Conservation (phyloP, 192 early-diverging fungal species). For the Linnemannia hyalina region DNA sequence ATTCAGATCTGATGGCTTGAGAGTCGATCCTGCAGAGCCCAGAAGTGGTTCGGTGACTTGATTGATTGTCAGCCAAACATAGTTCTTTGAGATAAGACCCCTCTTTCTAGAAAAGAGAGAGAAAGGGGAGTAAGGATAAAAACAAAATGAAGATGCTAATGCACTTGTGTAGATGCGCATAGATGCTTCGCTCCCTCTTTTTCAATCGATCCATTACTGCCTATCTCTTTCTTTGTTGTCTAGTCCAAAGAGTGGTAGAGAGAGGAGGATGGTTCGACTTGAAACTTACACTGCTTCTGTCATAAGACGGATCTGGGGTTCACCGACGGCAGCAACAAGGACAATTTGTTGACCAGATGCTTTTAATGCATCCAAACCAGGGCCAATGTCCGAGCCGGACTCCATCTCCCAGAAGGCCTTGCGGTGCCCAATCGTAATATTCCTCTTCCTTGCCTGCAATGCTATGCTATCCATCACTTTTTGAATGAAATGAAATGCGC, state of each 20-base stretch:
- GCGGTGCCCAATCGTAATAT: conserved; percentile 53
- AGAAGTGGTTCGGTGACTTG: conserved; percentile 51
- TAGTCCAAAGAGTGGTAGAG: neutral
- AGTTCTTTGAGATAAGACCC: conserved; percentile 50
- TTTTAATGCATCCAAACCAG: conserved; percentile 41
- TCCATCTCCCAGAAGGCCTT: conserved; percentile 56
- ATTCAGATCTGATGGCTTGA: conserved; percentile 51
- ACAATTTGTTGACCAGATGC: conserved; percentile 61
- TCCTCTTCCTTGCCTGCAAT: conserved; percentile 36
- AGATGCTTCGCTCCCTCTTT: neutral
- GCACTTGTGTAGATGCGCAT: neutral
- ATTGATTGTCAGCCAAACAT: conserved; percentile 61
- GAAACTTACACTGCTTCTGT: conserved; percentile 50
- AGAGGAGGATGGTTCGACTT: neutral
- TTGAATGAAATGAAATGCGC: neutral
- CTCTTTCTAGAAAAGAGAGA: conserved; percentile 13
- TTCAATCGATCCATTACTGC: neutral
- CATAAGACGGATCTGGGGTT: conserved; percentile 54
- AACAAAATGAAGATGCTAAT: neutral
- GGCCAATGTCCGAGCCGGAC: conserved; percentile 29
- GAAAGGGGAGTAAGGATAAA: neutral
- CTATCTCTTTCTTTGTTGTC: neutral
- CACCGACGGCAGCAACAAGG: conserved; percentile 56
- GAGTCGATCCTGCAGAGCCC: neutral
- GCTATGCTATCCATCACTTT: conserved; percentile 60